Evolutionary conservation across 176 grass and related monocot species (phyloP), one percentile per base, ranked within the genome.

Genomic region (Zoysia japonica): DNA sequence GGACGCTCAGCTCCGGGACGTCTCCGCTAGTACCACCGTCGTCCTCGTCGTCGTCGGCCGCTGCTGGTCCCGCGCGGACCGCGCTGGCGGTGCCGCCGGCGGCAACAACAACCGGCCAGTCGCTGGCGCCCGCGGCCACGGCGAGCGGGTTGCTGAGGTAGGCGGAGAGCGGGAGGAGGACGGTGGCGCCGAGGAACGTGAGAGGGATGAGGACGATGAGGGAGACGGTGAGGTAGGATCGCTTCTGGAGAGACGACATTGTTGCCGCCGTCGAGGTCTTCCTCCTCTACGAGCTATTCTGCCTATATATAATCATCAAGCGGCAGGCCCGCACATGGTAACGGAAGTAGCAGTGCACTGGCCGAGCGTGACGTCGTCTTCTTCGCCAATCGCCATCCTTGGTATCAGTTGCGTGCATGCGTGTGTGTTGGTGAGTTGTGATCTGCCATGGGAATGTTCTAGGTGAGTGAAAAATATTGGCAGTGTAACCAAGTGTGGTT

Each of bases 121-220:
- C 14, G 52, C 52, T 17, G 5, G n/a, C 37, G 4, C 38, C 17
- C 5, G 66, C 46, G 9, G 62, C 41, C 28, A 39, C 35, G 43
- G 37, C 42, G 1, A 49, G 7, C 12, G 52, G 72, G 72, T 61
- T 80, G 68, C 62, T 11, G n/a, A 63, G 41, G 82, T 79, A 78
- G 78, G 68, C 15, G 3, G 69, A 61, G 42, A 78, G 38, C 1
- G 79, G 65, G 1, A 78, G 59, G 49, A 71, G 37, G 45, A 82
- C 20, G 16, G 63, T 48, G 53, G 78, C 17, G 19, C 62, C 50
- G 2, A 85, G 6, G 54, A 91, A 48, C n/a, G 82, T 72, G 82
- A 89, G 47, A 20, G 73, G 71, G 53, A 87, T 47, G 68, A 87
- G 47, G 47, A 69, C 17, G 68, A 90, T 6, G 79, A 90, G 74